Evolutionary conservation across 176 grass and related monocot species (phyloP).

Genomic region (Triticum urartu): DNA sequence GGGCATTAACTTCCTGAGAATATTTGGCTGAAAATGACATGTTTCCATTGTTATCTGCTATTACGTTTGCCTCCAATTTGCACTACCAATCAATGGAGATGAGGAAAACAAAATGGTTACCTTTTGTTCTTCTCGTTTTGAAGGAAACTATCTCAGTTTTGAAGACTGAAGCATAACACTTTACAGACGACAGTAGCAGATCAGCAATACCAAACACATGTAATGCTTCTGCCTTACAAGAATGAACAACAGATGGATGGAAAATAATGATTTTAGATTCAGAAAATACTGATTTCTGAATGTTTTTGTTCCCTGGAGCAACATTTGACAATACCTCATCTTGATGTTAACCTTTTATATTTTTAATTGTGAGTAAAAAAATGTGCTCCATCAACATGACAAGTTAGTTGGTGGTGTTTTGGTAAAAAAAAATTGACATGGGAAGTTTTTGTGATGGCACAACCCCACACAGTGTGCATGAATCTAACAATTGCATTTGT

Average conservation of each 20-base stretch:
- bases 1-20: neutral
- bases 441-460: too few species aligned
- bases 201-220: neutral
- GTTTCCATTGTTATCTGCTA: neutral
- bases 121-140: neutral
- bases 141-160: neutral
- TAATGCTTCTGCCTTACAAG: neutral
- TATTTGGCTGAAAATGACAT: constrained; percentile 6
- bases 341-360: too few species aligned
- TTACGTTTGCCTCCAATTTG: neutral
- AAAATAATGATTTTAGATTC: neutral
- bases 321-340: too few species aligned
- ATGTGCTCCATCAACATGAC: too few species aligned
- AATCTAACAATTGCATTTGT: too few species aligned
- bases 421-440: too few species aligned
- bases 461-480: too few species aligned
- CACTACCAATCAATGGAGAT: neutral
- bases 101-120: neutral
- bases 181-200: neutral
- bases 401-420: too few species aligned
- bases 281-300: neutral
- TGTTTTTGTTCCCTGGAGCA: too few species aligned
- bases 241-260: neutral
- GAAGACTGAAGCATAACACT: neutral
- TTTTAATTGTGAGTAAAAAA: too few species aligned